These are phyloP conservation scores for Aspergillus egyptiacus DNA, from an alignment of 495 filamentous ascomycete genomes.

Conservation along the genomic window DNA sequence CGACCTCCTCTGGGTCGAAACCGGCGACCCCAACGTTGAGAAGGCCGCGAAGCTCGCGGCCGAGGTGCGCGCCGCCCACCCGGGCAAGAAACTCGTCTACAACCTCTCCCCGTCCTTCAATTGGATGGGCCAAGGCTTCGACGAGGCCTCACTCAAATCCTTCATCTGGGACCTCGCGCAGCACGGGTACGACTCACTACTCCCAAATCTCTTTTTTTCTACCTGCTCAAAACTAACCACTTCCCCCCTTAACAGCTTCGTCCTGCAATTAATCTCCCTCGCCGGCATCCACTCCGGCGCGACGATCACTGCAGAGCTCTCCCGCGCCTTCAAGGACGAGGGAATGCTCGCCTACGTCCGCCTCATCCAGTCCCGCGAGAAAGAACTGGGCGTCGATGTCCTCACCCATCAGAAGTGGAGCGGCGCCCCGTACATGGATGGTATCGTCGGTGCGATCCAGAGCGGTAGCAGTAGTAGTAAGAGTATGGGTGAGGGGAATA, in stretches of 20 bases:
- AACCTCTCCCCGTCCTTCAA: conserved; percentile 96
- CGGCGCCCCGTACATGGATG: conserved; percentile 87
- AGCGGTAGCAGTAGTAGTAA: conserved; percentile 78
- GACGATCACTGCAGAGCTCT: conserved; percentile 79
- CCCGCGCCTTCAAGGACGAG: conserved; percentile 73
- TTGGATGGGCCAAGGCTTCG: conserved; percentile 94
- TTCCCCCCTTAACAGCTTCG: conserved; percentile 56
- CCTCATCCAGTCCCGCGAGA: conserved; percentile 79
- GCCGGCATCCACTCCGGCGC: conserved; percentile 88
- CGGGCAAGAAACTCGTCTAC: conserved; percentile 88
- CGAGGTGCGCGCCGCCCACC: conserved; percentile 58
- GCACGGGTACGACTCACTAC: conserved; percentile 61
- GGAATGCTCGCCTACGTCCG: conserved; percentile 97
- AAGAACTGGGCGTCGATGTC: conserved; percentile 88
- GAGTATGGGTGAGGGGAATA: conserved; percentile 81
- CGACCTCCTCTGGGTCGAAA: conserved; percentile 96
- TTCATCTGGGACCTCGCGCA: conserved; percentile 96
- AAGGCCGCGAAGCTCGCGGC: conserved; percentile 69
- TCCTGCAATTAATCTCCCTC: conserved; percentile 86
- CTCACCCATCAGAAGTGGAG: conserved; percentile 99
- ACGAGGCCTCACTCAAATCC: conserved; percentile 64
- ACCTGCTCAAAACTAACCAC: conserved; percentile 6
- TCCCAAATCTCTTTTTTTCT: background rate
- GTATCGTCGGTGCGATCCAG: conserved; percentile 85
- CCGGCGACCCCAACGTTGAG: conserved; percentile 74